These are phyloP conservation scores for Saturnispora halmiae DNA, from an alignment of 805 yeast genomes.

Conservation along the genomic window DNA sequence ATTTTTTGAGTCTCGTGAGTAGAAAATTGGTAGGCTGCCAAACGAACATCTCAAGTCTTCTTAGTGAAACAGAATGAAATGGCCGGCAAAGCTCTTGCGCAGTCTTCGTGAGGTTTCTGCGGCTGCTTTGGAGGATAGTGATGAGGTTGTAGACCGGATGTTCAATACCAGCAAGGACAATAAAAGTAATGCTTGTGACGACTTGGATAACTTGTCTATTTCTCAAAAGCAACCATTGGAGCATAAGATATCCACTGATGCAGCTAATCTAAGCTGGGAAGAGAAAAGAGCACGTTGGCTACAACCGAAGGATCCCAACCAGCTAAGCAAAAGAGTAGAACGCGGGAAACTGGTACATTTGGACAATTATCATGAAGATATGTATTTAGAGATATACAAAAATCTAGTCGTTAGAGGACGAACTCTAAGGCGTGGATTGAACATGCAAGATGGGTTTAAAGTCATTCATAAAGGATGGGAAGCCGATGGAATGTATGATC, in stretches of 20 bases:
- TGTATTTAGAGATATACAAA: slow-evolving; percentile 55
- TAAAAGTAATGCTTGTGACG: too few relatives aligned
- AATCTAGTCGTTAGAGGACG: slow-evolving; percentile 63
- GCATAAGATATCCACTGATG: not conserved
- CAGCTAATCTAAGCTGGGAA: slow-evolving; percentile 40
- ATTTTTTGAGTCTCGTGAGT: too few relatives aligned
- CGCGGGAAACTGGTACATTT: slow-evolving; percentile 29
- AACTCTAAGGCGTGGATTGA: slow-evolving; percentile 59
- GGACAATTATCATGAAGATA: slow-evolving; percentile 16
- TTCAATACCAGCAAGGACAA: not conserved
- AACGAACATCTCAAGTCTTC: too few relatives aligned
- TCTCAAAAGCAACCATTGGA: not conserved
- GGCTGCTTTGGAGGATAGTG: not conserved
- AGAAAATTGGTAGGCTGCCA: not conserved
- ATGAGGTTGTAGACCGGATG: not conserved
- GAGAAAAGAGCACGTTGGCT: slow-evolving; percentile 63
- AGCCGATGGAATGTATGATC: slow-evolving; percentile 50
- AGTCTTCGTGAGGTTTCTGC: not conserved
- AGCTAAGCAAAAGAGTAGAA: slow-evolving; percentile 2
- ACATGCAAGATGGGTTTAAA: slow-evolving; percentile 60
- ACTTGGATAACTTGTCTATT: too few relatives aligned
- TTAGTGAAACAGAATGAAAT: too few relatives aligned
- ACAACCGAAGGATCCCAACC: slow-evolving; percentile 18
- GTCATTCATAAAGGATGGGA: slow-evolving; percentile 83
- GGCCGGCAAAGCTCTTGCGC: not conserved